Base-by-base conservation (phyloP, 2,329 filamentous ascomycete species). In the Diplodia mutila region DNA sequence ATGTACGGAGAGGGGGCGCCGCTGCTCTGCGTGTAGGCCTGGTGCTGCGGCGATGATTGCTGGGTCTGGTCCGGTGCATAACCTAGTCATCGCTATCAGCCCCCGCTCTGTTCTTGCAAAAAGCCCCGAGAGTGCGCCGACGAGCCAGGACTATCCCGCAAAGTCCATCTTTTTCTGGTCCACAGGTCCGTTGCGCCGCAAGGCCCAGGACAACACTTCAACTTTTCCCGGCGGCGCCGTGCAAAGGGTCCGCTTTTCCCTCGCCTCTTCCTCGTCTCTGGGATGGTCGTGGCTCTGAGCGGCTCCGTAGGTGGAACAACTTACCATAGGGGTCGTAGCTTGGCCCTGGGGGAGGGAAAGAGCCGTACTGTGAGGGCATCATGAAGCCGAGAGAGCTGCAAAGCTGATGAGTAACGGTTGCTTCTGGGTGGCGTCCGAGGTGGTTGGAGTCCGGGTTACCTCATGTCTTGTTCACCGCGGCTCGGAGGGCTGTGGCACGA, bases 361-460 rank as follows among this genome's bases (percentile, higher is more conserved):
- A 68, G 69, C 74, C 74, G 72, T 79, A 79, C 68, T 78, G 79
- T 68, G 77, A 73, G 71, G 78, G 75, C 69, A 79, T 78, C 74
- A 79, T 78, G 69, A 75, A 79, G 65, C 75, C 77, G 71, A 79
- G 72, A 68, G 76, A 77, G 76, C 78, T 80, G 66, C 11, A 18
- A 46, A 51, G 57, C 67, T 59, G 61, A 49, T 64, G 42, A 65
- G 65, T 59, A 53, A 59, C 51, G 52, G 23, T 39, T 66, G 55
- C 21, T 32, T 61, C 25, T 52, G 49, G 46, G 51, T 25, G 61
- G 34, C 23, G 42, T 49, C 54, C 48, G 51, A 14, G 16, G 49
- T 42, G 57, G 32, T 12, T 29, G 57, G 57, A 48, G 59, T 51
- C 59, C 46, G 29, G 59, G 69, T 49, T 77, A 79, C 78, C 77